Base-by-base conservation (phyloP, 2,329 filamentous ascomycete genomes). In the Botrytis fragariae region DNA sequence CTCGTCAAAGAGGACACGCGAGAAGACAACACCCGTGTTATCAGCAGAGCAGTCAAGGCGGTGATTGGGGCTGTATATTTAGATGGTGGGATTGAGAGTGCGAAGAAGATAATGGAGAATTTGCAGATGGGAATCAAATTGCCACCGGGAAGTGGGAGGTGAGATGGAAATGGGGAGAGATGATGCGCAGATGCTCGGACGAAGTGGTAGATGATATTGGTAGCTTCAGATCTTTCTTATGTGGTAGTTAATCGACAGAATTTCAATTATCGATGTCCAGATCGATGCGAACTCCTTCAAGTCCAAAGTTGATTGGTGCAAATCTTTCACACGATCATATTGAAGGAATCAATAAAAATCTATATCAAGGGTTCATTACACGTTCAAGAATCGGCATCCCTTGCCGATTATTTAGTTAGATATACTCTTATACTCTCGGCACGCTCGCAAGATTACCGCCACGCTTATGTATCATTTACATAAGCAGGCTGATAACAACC, bases 11-110 rank as follows among this genome's bases (percentile, higher is more conserved):
- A 76, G 12, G 78, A 78, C 62, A n/a, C 57, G 48, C 69, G 69
- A 29, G 74, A 76, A 64, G 73, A 77, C 60, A 64, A 44, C 16
- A 62, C 69, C 18, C 71, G 73, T 25, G 72, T 64, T 2, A 72
- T 76, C 51, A 73, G 73, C 18, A 75, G 75, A 61, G 77, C 72
- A 20, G 74, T 78, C 22, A 74, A 75, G 59, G 78, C 78, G 22
- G 72, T 78, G 4, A 74, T 78, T 45, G 77, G 78, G 18, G 77
- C 78, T 9, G 76, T 77, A 2, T 77, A 76, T 64, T 76, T 73
- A 44, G 76, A 79, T 76, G 77, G 77, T 22, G 77, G 78, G 22
- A 68, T 72, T 32, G 68, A 76, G 6, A 73, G 51, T 25, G 77
- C 71, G 32, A 74, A 69, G 32, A 72, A 68, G 63, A 74, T 75